Evolutionary conservation across 768 basidiomycete species (phyloP).

Genomic region (Fomitopsis serialis): DNA sequence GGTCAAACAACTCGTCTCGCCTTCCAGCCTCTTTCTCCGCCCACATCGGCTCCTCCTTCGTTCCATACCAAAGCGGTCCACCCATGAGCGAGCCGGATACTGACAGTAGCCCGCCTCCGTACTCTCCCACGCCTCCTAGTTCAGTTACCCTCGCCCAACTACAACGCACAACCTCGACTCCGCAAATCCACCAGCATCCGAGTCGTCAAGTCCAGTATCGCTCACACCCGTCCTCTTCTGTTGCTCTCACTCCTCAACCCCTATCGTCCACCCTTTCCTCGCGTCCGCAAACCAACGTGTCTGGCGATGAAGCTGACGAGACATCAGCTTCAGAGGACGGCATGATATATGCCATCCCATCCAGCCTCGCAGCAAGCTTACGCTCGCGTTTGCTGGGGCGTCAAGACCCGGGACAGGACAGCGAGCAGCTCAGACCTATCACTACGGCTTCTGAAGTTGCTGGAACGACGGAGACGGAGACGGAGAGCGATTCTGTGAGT

Average conservation of each 20-base stretch:
- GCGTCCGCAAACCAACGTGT: background rate
- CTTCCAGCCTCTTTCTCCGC: no score
- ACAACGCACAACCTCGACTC: background rate
- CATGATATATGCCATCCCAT: background rate
- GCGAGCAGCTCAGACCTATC: conserved; percentile 31
- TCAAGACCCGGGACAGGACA: conserved; percentile 12
- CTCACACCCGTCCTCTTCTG: background rate
- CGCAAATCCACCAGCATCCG: background rate
- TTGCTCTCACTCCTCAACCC: background rate
- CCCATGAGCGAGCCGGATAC: conserved; percentile 1
- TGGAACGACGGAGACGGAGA: conserved; percentile 76
- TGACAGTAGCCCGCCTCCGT: conserved; percentile 2
- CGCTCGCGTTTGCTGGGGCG: conserved; percentile 17
- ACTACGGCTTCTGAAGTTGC: conserved; percentile 55
- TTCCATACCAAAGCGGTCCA: background rate
- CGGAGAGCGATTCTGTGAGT: conserved; percentile 69
- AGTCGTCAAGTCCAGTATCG: background rate
- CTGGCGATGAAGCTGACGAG: background rate
- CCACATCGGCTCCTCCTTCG: no score
- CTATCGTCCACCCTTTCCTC: no score
- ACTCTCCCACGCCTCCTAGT: conserved; percentile 1
- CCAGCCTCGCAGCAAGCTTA: conserved; percentile 8
- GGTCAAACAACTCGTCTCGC: no score
- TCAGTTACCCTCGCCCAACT: background rate
- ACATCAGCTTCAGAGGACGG: background rate